Percentiles rank a stretch among this genome's conserved stretches.
Evolutionary conservation across 768 basidiomycete genomes (phyloP).

Genomic region (Tulasnella sp.): DNA sequence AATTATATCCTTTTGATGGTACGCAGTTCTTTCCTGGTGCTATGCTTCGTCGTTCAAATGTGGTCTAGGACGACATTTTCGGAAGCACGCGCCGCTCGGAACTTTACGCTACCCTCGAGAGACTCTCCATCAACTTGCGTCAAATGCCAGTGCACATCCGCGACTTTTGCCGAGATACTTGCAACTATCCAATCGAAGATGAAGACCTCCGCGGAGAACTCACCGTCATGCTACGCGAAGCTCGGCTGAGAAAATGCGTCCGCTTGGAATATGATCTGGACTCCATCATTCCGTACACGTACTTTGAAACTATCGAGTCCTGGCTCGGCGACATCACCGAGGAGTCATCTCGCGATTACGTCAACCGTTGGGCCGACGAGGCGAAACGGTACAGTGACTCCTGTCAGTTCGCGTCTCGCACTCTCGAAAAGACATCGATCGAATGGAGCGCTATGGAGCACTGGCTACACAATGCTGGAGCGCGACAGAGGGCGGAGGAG

Average conservation of each 20-base stretch:
- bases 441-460: background rate
- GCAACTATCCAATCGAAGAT: background rate
- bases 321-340: background rate
- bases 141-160: background rate
- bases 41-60: background rate
- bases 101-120: background rate
- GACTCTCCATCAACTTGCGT: background rate
- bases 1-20: background rate
- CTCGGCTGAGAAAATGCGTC: background rate
- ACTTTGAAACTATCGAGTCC: background rate
- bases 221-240: background rate
- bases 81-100: background rate
- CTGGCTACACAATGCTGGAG: background rate
- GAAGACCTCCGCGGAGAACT: background rate
- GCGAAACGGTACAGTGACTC: background rate
- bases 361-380: background rate
- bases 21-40: background rate
- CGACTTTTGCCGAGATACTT: background rate
- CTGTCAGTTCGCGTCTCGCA: background rate
- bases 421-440: constrained; percentile 48
- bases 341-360: background rate
- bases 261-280: background rate
- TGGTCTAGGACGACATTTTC: background rate
- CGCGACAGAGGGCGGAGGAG: no score
- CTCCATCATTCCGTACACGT: background rate